A percentile compares a stretch with the other conserved stretches of the same genome.
Evolutionary conservation across 306 rosid species (phyloP).

Genomic region (Glycine tomentella): DNA sequence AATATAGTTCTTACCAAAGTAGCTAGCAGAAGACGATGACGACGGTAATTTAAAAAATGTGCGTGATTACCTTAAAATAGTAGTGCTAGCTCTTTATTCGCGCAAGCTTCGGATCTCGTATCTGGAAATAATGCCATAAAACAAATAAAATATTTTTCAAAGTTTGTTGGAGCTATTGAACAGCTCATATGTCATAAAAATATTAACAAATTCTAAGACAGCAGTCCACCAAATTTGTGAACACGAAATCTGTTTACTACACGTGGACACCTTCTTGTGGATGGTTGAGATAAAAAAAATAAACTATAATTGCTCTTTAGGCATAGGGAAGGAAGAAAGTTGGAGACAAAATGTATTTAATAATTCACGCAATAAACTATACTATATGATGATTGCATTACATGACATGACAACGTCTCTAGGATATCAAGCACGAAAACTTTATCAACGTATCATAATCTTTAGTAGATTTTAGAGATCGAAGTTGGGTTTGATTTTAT

Average conservation of each 20-base stretch:
- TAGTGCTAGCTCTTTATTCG: slow-evolving; percentile 22
- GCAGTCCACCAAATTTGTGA: slow-evolving; percentile 48
- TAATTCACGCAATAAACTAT: neutral
- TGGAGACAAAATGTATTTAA: neutral
- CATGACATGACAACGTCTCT: slow-evolving; percentile 42
- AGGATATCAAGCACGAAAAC: slow-evolving; percentile 47
- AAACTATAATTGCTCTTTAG: neutral
- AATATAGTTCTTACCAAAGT: slow-evolving; percentile 32
- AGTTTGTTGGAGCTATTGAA: slow-evolving; percentile 64
- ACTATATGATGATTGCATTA: slow-evolving; percentile 9
- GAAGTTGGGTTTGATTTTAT: slow-evolving; percentile 14
- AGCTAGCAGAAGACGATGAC: slow-evolving; percentile 1
- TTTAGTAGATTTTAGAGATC: neutral
- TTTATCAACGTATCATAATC: slow-evolving; percentile 35
- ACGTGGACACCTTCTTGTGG: slow-evolving; percentile 51
- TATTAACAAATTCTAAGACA: slow-evolving; percentile 48
- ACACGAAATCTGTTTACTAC: slow-evolving; percentile 42
- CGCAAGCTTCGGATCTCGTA: slow-evolving; percentile 64
- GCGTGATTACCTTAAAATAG: slow-evolving; percentile 43
- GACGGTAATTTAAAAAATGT: neutral
- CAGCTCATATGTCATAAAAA: slow-evolving; percentile 48
- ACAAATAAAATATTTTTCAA: slow-evolving; percentile 54
- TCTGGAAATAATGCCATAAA: slow-evolving; percentile 48
- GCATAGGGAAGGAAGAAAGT: neutral
- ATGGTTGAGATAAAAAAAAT: slow-evolving; percentile 35